These are phyloP conservation scores for Angomonas ambiguus DNA, from an alignment of 208 protist genomes.

Conservation along the genomic window DNA sequence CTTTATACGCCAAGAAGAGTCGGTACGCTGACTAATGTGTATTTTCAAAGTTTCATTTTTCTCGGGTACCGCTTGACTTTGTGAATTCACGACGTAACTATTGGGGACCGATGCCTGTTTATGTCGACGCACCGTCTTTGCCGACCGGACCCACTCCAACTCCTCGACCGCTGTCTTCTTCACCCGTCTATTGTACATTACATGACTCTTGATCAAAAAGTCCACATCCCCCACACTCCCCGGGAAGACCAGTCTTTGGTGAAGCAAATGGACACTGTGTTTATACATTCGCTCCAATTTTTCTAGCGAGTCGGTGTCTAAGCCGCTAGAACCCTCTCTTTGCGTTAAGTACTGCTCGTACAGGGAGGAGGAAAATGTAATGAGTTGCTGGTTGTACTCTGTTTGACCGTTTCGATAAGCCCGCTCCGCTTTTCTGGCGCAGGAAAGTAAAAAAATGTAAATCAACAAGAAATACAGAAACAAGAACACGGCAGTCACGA, in stretches of 20 bases:
- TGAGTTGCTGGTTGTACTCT: conserved; percentile 37
- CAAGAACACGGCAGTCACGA: conserved; percentile 24
- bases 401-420: conserved; percentile 25
- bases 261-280: neutral
- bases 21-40: neutral
- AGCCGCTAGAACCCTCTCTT: neutral
- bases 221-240: neutral
- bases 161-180: neutral
- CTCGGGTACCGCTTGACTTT: neutral
- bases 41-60: neutral
- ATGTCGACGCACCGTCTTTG: neutral
- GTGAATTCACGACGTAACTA: neutral
- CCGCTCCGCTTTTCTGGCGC: conserved; percentile 23
- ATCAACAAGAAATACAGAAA: conserved; percentile 63
- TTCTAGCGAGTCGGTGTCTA: neutral
- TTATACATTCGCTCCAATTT: neutral
- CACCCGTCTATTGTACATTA: neutral
- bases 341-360: conserved; percentile 3
- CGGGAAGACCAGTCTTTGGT: neutral
- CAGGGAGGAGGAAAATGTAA: conserved; percentile 43
- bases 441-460: conserved; percentile 40
- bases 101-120: neutral
- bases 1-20: conserved; percentile 4
- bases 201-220: conserved; percentile 1
- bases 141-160: neutral